Percentiles rank a stretch among this genome's conserved stretches.
Conservation (phyloP, 176 grass and related monocot genomes). For the Oryza officinalis region DNA sequence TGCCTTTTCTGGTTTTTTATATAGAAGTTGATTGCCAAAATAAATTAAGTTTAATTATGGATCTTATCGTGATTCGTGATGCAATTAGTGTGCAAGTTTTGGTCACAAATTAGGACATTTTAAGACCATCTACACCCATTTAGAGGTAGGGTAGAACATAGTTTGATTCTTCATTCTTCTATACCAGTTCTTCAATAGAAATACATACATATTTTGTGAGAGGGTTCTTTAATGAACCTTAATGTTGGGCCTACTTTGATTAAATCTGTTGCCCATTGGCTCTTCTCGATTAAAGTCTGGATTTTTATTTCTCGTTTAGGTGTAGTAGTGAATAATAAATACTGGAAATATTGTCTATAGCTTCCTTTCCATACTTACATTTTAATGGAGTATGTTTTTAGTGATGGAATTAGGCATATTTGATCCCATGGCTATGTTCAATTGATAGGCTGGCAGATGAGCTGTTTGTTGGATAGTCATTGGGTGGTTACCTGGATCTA, state of each 20-base stretch:
- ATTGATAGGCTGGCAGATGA: constrained; percentile 15
- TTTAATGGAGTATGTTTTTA: not conserved
- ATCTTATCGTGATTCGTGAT: not conserved
- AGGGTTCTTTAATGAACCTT: not conserved
- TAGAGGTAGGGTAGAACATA: not conserved
- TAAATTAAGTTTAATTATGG: not conserved
- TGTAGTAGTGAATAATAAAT: not conserved
- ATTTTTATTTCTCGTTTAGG: not conserved
- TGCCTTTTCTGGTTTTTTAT: not conserved
- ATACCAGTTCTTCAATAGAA: not conserved
- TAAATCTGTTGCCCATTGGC: not conserved
- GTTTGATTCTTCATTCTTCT: not conserved
- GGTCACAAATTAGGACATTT: not conserved
- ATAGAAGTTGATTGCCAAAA: not conserved
- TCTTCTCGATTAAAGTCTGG: not conserved
- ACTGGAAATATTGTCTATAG: not conserved
- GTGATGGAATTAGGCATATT: constrained; percentile 7
- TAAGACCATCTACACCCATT: not conserved
- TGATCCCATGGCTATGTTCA: not conserved
- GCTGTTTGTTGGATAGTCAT: not conserved
- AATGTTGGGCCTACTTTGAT: not conserved
- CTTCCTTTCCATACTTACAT: not conserved
- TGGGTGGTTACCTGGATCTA: constrained; percentile 10
- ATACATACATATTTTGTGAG: too few species aligned
- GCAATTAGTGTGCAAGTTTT: not conserved